These are phyloP conservation scores for Aspergillus olivimuriae DNA, from an alignment of 495 filamentous ascomycete species.

Conservation along the genomic window DNA sequence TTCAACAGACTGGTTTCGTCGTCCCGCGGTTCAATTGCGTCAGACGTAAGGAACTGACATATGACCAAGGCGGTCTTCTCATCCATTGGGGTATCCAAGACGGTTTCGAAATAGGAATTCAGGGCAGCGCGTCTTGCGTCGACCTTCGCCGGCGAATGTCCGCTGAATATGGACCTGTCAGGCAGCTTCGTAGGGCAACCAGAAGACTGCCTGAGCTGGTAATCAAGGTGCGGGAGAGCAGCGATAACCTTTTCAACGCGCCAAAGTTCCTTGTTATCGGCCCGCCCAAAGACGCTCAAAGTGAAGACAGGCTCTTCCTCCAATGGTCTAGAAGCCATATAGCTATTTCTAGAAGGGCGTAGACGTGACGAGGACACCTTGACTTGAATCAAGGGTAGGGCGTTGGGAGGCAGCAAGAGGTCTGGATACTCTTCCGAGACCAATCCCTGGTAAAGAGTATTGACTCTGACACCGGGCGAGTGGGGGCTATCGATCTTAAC, in stretches of 20 bases:
- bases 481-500: constrained; percentile 33
- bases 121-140: constrained; percentile 78
- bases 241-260: constrained; percentile 85
- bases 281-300: constrained; percentile 73
- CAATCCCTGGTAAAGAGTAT: constrained; percentile 57
- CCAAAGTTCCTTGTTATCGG: constrained; percentile 78
- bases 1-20: constrained; percentile 52
- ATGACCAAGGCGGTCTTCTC: constrained; percentile 71
- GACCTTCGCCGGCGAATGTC: constrained; percentile 89
- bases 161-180: constrained; percentile 78
- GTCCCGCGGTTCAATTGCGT: constrained; percentile 70
- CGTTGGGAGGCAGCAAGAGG: constrained; percentile 79
- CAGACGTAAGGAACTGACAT: constrained; percentile 82
- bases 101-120: constrained; percentile 75
- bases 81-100: constrained; percentile 77
- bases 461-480: constrained; percentile 16
- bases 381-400: constrained; percentile 78
- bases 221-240: constrained; percentile 76
- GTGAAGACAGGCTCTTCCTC: constrained; percentile 95
- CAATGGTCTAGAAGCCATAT: constrained; percentile 55
- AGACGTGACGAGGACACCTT: constrained; percentile 89
- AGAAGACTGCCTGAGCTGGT: constrained; percentile 63
- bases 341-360: constrained; percentile 80
- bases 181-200: constrained; percentile 67
- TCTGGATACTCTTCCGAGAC: constrained; percentile 78